Conservation (phyloP, 768 basidiomycete species). For the Leccinum variicolor region DNA sequence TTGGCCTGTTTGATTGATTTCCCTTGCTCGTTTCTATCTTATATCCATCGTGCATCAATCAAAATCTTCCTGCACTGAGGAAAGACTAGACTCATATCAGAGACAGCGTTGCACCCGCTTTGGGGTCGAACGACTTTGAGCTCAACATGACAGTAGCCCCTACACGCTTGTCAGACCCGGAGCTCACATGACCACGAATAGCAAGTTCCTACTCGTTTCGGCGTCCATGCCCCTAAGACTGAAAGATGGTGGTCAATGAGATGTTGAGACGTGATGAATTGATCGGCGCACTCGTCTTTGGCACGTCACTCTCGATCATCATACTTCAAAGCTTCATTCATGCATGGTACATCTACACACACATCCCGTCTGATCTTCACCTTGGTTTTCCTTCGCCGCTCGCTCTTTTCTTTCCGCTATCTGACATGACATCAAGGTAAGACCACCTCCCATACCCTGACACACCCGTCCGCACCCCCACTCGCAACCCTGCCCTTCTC, state of each 20-base stretch:
- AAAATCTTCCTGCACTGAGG: conserved; percentile 7
- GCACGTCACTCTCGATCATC: too few species aligned
- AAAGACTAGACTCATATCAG: too few species aligned
- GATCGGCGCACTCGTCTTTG: conserved; percentile 48
- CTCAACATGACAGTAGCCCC: conserved; percentile 81
- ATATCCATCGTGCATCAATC: conserved; percentile 27
- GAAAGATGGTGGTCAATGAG: neutral
- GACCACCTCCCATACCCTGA: conserved; percentile 64
- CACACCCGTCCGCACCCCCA: conserved; percentile 80
- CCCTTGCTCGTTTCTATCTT: conserved; percentile 19
- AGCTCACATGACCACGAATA: conserved; percentile 5
- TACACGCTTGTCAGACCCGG: conserved; percentile 27
- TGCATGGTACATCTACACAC: neutral
- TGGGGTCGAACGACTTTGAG: conserved; percentile 96
- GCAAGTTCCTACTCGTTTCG: conserved; percentile 57
- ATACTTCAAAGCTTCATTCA: too few species aligned
- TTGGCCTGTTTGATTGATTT: conserved; percentile 91
- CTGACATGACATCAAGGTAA: conserved; percentile 19
- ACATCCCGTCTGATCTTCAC: neutral
- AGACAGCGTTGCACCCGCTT: too few species aligned
- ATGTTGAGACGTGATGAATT: neutral
- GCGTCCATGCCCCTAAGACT: conserved; percentile 70
- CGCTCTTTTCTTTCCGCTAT: neutral
- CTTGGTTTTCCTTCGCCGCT: neutral
- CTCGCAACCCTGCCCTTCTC: conserved; percentile 58